Base-by-base conservation (phyloP, 2,329 filamentous ascomycete genomes). In the Fusarium virguliforme region DNA sequence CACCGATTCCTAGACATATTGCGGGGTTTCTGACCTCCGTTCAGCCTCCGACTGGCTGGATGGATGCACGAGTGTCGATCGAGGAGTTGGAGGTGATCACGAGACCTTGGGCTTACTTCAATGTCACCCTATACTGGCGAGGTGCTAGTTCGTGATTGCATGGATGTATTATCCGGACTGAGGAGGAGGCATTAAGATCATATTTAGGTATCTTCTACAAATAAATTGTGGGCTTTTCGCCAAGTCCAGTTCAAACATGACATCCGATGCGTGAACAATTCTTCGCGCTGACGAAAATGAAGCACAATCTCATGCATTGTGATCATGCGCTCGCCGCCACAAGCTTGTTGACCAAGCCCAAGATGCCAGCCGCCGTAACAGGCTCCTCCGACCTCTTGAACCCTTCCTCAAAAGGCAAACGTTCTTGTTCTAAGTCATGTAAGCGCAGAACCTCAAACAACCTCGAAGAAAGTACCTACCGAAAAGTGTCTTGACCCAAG, bases 401-500 rank as follows among this genome's bases (percentile, higher is more conserved):
- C 10, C 72, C 72, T 28, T 74, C 72, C 4, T 59, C 13, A 3
- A 71, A 63, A n/a, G 72, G 72, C 26, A 74, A 2, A 22, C 61
- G 70, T 22, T 74, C 72, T n/a, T 73, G 55, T 55, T 74, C 72
- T 74, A 3, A 4, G 18, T 2, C 8, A 8, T 43, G 35, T 75
- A 40, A 74, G 63, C 8, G 4, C 15, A 2, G 8, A 3, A 26
- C 1, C 3, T n/a, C 12, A 6, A 22, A 1, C 0, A 4, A 15
- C 2, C 1, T 10, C 2, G 2, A 13, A 1, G 6, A 8, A 10
- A 1, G 10, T 4, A 64, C 73, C 34, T 67, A 75, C 73, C 56
- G 28, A 75, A 75, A 28, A 75, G n/a, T 6, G 71, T 59, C 34
- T 60, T 75, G 9, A 75, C 73, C 73, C 73, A 75, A 4, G 65